These are phyloP conservation scores for Phytopythium montanum DNA, from an alignment of 352 stramenopile genomes.

Conservation along the genomic window DNA sequence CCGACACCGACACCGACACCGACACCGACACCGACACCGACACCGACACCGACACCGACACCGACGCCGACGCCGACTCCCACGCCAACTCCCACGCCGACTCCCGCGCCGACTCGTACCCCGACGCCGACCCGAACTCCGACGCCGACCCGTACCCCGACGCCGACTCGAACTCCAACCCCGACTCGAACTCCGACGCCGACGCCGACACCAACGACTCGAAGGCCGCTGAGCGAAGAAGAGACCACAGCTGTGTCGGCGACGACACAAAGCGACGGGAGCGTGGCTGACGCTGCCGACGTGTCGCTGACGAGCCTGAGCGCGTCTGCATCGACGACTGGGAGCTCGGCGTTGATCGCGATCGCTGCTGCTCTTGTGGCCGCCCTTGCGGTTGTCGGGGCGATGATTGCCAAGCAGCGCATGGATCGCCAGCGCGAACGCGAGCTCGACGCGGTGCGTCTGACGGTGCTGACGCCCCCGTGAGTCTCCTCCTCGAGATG, in stretches of 20 bases:
- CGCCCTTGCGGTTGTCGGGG: background rate
- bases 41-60: background rate
- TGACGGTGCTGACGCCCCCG: slow-evolving; percentile 2
- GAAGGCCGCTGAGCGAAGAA: background rate
- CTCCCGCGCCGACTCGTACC: background rate
- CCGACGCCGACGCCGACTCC: no score
- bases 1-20: background rate
- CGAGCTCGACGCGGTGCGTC: background rate
- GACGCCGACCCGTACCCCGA: background rate
- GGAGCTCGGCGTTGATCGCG: background rate
- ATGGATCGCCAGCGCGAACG: background rate
- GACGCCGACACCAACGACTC: slow-evolving; percentile 1
- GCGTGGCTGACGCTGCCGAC: background rate
- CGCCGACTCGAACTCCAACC: slow-evolving; percentile 2
- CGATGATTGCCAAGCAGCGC: background rate
- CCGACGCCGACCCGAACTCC: slow-evolving; percentile 2
- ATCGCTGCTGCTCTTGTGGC: background rate
- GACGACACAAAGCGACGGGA: slow-evolving; percentile 1
- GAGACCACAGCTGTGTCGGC: background rate
- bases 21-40: background rate
- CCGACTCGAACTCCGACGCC: background rate
- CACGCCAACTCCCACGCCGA: no score
- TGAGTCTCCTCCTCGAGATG: background rate
- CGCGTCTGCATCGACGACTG: background rate
- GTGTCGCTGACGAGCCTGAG: background rate